Conservation (phyloP, 2,329 filamentous ascomycete genomes). For the Hypoxylon sp. region DNA sequence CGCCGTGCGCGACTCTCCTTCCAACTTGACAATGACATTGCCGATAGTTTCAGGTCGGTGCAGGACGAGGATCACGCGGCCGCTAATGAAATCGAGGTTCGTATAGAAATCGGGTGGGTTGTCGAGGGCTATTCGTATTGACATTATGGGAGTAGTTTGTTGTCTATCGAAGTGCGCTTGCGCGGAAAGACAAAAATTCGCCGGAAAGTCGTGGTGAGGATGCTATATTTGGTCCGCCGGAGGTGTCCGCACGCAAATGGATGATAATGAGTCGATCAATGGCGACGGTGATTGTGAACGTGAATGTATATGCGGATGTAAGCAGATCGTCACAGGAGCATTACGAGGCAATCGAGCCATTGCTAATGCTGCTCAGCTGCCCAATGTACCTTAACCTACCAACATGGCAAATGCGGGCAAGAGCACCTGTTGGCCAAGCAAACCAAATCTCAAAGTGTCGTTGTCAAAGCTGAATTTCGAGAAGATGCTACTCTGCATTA, state of each 20-base stretch:
- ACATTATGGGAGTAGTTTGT: slow-evolving; percentile 61
- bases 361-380: slow-evolving; percentile 15
- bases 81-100: slow-evolving; percentile 80
- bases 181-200: neutral
- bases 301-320: slow-evolving; percentile 18
- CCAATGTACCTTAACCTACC: slow-evolving; percentile 5
- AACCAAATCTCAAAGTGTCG: neutral
- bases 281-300: neutral
- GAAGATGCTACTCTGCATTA: neutral
- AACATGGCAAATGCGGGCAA: slow-evolving; percentile 1
- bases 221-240: slow-evolving; percentile 11
- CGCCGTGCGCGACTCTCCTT: slow-evolving; percentile 80
- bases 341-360: slow-evolving; percentile 30
- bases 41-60: slow-evolving; percentile 77
- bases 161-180: neutral
- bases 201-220: neutral
- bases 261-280: slow-evolving; percentile 20
- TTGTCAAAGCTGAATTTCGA: slow-evolving; percentile 7
- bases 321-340: slow-evolving; percentile 21
- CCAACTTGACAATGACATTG: slow-evolving; percentile 83
- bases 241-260: slow-evolving; percentile 20
- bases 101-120: slow-evolving; percentile 79
- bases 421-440: slow-evolving; percentile 9
- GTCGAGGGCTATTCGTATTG: slow-evolving; percentile 75
- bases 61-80: slow-evolving; percentile 68